Evolutionary conservation across 352 stramenopile species (phyloP), one percentile per base, ranked within the genome.

Genomic region (Salisapilia sapeloensis): DNA sequence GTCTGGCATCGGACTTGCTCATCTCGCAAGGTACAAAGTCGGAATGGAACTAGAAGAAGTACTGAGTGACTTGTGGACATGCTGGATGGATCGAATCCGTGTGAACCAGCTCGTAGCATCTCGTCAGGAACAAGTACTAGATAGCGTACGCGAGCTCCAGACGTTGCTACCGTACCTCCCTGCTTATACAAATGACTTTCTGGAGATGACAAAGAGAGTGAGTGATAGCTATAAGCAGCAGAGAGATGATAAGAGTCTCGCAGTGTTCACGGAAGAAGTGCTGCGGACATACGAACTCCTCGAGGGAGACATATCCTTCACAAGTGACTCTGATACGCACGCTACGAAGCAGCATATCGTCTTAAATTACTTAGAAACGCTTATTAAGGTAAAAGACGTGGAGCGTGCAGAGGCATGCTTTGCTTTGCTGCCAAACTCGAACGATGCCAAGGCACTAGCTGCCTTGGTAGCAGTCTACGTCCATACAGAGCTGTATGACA

Each of bases 1-100:
- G 71, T 51, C 50, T 24, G 47, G 60, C 6, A 64, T 87, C 15
- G 71, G 71, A 0, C 44, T 87, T 2, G 60, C 67, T 7, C 56
- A 56, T 31, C 38, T 87, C 20, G 79, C 67, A 5, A 74, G 70
- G 25, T 53, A 66, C 24, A 87, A 82, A 33, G 38, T 57, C 23
- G 56, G 50, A 5, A 32, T 79, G 7, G 71, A 87, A 32, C 29
- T 84, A 7, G 71, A 84, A 25, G 62, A 83, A 15, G 52, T 84
- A 30, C 32, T 87, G 10, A 60, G 82, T 45, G 71, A 84, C 40
- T 42, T 87, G 25, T 87, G 71, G 71, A 65, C 83, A 29, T 79
- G 80, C 28, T 69, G 53, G n/a, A 49, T 70, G n/a, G 56, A 75
- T 29, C 60, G 56, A 5, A 53, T 84, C 24, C 65, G 60, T 14